Conservation (phyloP, 176 grass and related monocot species). For the Elymus sibiricus region DNA sequence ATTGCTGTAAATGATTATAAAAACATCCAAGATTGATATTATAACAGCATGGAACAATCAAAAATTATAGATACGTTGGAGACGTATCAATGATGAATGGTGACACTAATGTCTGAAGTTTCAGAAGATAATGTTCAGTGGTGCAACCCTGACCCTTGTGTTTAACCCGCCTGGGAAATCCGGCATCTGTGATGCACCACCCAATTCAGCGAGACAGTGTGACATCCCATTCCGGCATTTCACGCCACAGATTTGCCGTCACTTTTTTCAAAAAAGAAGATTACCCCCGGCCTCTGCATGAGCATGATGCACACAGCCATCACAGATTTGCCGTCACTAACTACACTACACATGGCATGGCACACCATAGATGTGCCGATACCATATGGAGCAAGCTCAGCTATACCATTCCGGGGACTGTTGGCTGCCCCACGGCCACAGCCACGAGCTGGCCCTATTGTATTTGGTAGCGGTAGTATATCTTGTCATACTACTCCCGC, state of each 20-base stretch:
- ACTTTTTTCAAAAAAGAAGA: too few species aligned
- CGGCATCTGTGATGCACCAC: background rate
- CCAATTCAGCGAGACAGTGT: background rate
- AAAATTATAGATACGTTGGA: too few species aligned
- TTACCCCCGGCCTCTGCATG: too few species aligned
- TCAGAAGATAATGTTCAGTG: background rate
- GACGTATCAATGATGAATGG: background rate
- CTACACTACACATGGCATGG: too few species aligned
- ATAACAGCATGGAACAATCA: too few species aligned
- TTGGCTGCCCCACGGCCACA: background rate
- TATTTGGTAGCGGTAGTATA: background rate
- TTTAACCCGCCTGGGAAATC: background rate
- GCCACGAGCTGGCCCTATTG: background rate
- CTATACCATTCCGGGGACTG: background rate
- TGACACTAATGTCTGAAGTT: background rate
- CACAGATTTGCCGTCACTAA: background rate
- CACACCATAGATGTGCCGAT: background rate
- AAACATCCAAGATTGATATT: too few species aligned
- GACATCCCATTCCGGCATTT: background rate
- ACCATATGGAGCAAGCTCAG: background rate
- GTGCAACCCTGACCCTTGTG: background rate
- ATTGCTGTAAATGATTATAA: too few species aligned
- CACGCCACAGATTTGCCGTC: background rate
- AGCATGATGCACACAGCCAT: too few species aligned
- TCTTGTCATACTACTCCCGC: too few species aligned